A percentile compares a stretch with the other conserved stretches of the same genome.
phyloP scores from a whole-genome alignment of 2,329 filamentous ascomycete genomes.

The Colletotrichum eleusines region DNA sequence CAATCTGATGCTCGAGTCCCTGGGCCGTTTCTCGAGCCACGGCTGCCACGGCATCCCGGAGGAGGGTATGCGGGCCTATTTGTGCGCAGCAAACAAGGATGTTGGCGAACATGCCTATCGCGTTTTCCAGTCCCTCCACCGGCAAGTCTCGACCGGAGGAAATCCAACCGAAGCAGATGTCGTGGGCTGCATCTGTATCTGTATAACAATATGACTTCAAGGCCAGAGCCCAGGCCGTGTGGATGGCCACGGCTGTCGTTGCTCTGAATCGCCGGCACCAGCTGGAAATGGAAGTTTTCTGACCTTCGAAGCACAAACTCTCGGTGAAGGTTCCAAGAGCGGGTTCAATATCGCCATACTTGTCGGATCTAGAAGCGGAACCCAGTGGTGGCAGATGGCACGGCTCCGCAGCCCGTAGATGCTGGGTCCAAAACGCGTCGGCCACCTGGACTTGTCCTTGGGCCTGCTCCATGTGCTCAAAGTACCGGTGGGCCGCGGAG shows the following conservation, averaged over 20 bases:
- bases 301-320: not conserved
- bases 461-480: not conserved
- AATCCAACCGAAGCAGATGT: not conserved
- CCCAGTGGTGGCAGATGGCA: not conserved
- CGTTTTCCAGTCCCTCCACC: not conserved
- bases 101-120: not conserved
- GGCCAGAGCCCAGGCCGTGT: not conserved
- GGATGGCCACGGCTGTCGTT: not conserved
- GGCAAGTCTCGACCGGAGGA: not conserved
- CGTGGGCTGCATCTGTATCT: not conserved
- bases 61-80: not conserved
- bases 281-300: not conserved
- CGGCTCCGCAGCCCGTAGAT: not conserved
- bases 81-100: not conserved
- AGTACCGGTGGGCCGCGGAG: not conserved
- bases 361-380: not conserved
- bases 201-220: not conserved
- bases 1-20: not conserved
- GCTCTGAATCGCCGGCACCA: not conserved
- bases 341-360: not conserved
- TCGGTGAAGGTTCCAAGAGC: not conserved
- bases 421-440: not conserved
- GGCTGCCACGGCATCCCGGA: not conserved
- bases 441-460: not conserved
- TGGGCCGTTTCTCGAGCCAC: not conserved